Evolutionary conservation across 148 eudicot species (phyloP), one percentile per base, ranked within the genome.

Genomic region (Heliamphora exappendiculata): DNA sequence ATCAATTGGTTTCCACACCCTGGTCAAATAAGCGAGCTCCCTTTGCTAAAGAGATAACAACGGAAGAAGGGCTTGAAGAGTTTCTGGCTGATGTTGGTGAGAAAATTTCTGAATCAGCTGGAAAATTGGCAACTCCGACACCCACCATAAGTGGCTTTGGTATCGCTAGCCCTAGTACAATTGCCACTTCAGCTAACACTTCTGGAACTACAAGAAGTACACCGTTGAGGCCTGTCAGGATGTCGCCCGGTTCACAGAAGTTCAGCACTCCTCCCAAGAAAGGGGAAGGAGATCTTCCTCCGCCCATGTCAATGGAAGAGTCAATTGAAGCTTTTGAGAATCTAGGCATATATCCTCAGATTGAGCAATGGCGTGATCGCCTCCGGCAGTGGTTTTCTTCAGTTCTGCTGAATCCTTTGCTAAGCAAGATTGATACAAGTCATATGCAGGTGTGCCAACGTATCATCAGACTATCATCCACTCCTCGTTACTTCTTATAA

Each of bases 341-440:
- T 76, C 78, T 91, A 75, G 96, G 96, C 62, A 80, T 94, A 69
- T 89, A 92, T 81, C 98, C 98, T 14, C 87, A 89, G 82, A 88
- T 94, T 76, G 98, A 94, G 84, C 85, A 82, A 76, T 94, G 98
- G 98, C 89, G 94, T 71, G 98, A 94, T 77, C 82, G 78, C 73
- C 89, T 94, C 47, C 87, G 98, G 80, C 98, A 94, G 80, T 94
- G 97, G 97, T 94, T 94, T 89, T 92, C 98, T 78, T 88, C 88
- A 42, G 88, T 85, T 82, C 58, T 92, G 75, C 87, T 94, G 16
- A 81, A 80, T 78, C 98, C 98, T 85, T 77, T 94, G 54, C 90
- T 92, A 20, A 58, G 74, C 65, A 94, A 91, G 79, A 92, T 94
- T 69, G 91, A 90, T 65, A 87, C 81, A 64, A 94, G 98, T 79